phyloP scores from a whole-genome alignment of 164 flowering plant species.

The Nymphaea thermarum region DNA sequence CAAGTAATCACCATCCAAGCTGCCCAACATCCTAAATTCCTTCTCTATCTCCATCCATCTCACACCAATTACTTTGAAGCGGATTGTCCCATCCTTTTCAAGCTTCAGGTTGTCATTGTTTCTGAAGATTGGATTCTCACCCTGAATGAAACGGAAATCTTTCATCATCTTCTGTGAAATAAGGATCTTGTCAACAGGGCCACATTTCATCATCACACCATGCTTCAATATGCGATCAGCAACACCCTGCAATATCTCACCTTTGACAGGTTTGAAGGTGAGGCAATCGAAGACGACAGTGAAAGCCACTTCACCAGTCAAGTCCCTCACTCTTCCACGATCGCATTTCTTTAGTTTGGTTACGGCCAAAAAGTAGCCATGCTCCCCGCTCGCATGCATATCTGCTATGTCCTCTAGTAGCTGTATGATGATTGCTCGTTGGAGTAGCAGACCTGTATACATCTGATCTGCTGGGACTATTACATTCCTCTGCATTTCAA shows the following conservation, averaged over 20 bases:
- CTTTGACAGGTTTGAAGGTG: conserved; percentile 54
- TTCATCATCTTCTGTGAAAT: conserved; percentile 51
- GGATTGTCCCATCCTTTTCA: conserved; percentile 28
- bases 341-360: conserved; percentile 46
- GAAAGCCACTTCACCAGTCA: conserved; percentile 59
- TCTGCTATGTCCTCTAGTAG: conserved; percentile 45
- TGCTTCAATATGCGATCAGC: conserved; percentile 52
- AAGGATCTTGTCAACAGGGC: conserved; percentile 47
- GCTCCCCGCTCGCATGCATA: conserved; percentile 48
- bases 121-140: conserved; percentile 55
- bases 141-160: conserved; percentile 41
- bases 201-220: conserved; percentile 61
- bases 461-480: conserved; percentile 17
- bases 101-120: conserved; percentile 37
- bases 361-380: conserved; percentile 54
- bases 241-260: conserved; percentile 52
- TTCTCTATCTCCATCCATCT: conserved; percentile 27
- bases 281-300: conserved; percentile 56
- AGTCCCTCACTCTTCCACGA: conserved; percentile 44
- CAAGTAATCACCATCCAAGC: conserved; percentile 40
- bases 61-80: conserved; percentile 19
- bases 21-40: conserved; percentile 34
- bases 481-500: conserved; percentile 15
- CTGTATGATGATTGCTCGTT: conserved; percentile 35
- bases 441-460: conserved; percentile 25